Evolutionary conservation across 2,329 filamentous ascomycete genomes (phyloP), one percentile per base, ranked within the genome.

Genomic region (Alternaria gansuensis): DNA sequence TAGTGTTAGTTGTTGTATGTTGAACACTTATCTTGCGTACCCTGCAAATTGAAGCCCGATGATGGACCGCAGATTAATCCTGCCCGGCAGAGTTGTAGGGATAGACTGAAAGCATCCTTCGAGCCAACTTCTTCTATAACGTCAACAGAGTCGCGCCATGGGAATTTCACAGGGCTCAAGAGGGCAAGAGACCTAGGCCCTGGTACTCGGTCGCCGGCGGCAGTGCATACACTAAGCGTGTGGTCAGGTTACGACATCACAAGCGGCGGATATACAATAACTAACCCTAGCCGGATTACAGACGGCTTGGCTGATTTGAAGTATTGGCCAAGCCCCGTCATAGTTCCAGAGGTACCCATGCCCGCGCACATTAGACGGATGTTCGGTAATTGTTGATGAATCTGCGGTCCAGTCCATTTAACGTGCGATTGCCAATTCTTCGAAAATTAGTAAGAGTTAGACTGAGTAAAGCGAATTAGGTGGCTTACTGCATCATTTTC

Each of bases 21-120:
- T 2, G 29, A 1, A 3, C 3, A 5, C 4, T 11, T 29, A 21
- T 13, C 6, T 11, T 6, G 81, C 3, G 85, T 69, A 10, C 86
- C 72, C 45, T 75, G 64, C 9, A 88, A 75, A 52, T 84, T 86
- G 66, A 87, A 84, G 0, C 87, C 86, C 0, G 85, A 88, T 0
- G 85, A 87, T 0, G 87, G 87, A 0, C 87, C 87, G 39, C 83
- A 86, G 6, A 88, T 78, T 6, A 88, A 72, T 0, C 87, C 86
- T 50, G 87, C 78, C 1, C 86, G 80, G 24, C 81, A 86, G 1
- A 89, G 75, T 11, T 83, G 75, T 28, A 88, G 69, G 0, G 85
- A 88, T 7, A 83, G 60, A 0, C 77, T 74, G 67, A 82, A 88
- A 0, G 86, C 84, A 36, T 86, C 82, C 7, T 77, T 72, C 0